Percentiles rank a stretch among this genome's conserved stretches.
Conservation (phyloP, 306 rosid species). For the Citrullus amarus region DNA sequence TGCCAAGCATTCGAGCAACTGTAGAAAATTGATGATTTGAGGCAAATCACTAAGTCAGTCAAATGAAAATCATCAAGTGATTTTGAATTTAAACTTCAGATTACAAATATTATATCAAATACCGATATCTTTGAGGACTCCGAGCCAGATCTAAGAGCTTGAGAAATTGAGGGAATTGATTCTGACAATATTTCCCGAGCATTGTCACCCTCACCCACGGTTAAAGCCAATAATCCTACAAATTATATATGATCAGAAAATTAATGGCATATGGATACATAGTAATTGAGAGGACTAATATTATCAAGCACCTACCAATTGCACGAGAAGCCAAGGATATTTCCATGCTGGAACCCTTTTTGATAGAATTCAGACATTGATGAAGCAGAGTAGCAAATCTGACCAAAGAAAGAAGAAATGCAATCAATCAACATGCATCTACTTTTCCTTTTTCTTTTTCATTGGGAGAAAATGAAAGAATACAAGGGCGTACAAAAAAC, state of each 20-base stretch:
- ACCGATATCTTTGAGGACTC: conserved; percentile 51
- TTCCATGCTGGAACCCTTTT: conserved; percentile 68
- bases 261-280: neutral
- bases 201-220: conserved; percentile 65
- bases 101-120: conserved; percentile 10
- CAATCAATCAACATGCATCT: neutral
- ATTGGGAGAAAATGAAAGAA: too few species aligned
- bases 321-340: conserved; percentile 69
- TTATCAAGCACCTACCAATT: conserved; percentile 43
- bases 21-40: conserved; percentile 19
- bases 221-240: conserved; percentile 70
- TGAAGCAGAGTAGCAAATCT: conserved; percentile 88
- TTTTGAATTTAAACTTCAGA: neutral
- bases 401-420: conserved; percentile 7
- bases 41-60: neutral
- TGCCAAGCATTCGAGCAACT: conserved; percentile 90
- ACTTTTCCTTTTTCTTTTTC: neutral
- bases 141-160: conserved; percentile 44
- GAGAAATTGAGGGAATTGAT: conserved; percentile 36
- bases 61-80: neutral
- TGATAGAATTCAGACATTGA: conserved; percentile 64
- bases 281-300: neutral
- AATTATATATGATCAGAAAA: neutral
- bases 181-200: conserved; percentile 72
- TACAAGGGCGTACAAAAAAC: too few species aligned